phyloP scores from a whole-genome alignment of 2,329 filamentous ascomycete species.

The Colletotrichum trifolii region DNA sequence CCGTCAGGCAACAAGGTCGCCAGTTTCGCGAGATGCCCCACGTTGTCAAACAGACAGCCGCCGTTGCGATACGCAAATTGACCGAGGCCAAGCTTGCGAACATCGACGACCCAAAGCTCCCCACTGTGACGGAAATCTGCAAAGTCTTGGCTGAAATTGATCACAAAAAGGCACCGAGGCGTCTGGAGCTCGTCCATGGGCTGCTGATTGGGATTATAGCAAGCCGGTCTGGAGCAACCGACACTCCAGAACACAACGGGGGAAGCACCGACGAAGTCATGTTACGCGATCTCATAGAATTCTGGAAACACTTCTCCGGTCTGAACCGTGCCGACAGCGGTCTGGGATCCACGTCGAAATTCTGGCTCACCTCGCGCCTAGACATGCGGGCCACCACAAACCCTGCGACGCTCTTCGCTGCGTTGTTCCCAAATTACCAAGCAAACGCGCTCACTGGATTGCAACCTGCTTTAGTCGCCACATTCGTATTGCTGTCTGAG shows the following conservation, averaged over 20 bases:
- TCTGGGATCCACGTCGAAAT: slow-evolving; percentile 35
- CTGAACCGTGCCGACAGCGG: slow-evolving; percentile 42
- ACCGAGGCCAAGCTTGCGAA: slow-evolving; percentile 18
- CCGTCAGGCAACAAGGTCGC: neutral
- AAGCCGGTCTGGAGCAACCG: neutral
- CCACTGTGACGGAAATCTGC: slow-evolving; percentile 25
- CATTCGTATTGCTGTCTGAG: slow-evolving; percentile 33
- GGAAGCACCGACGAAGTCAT: slow-evolving; percentile 12
- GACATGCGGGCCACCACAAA: slow-evolving; percentile 40
- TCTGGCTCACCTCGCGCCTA: slow-evolving; percentile 44
- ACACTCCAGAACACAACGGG: neutral
- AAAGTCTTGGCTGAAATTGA: slow-evolving; percentile 25
- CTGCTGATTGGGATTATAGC: slow-evolving; percentile 22
- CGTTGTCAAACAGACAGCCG: neutral
- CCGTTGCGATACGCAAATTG: slow-evolving; percentile 8
- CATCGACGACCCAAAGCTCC: slow-evolving; percentile 5
- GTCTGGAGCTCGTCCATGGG: slow-evolving; percentile 20
- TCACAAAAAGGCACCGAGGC: neutral
- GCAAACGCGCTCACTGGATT: slow-evolving; percentile 6
- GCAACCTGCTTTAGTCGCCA: slow-evolving; percentile 30
- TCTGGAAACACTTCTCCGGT: slow-evolving; percentile 52
- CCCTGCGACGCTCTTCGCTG: slow-evolving; percentile 16
- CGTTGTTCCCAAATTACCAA: slow-evolving; percentile 9
- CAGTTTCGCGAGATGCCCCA: neutral
- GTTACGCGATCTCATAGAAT: slow-evolving; percentile 44